Percentiles rank a stretch among this genome's conserved stretches.
Conservation (phyloP, 805 yeast species). For the Starmerella riodocensis region DNA sequence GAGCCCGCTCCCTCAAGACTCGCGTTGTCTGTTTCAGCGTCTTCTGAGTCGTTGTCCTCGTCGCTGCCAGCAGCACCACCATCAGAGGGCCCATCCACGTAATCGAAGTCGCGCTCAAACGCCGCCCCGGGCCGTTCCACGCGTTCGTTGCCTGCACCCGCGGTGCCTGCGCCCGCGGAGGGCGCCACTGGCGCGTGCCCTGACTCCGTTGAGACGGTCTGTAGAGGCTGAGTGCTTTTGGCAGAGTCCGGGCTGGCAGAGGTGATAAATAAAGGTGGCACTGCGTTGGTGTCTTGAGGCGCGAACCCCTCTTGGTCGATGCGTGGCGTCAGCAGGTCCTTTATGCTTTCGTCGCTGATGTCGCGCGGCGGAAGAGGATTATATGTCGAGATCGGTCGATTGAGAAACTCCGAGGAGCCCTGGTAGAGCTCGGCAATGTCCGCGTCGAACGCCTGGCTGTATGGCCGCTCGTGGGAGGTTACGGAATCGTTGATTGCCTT, state of each 20-base stretch:
- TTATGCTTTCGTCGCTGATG: conserved; percentile 17
- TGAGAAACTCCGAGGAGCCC: conserved; percentile 23
- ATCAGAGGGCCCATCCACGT: too few relatives aligned
- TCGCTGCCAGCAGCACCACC: conserved; percentile 1
- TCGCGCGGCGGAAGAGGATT: conserved; percentile 17
- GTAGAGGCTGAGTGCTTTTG: too few relatives aligned
- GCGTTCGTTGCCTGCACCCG: too few relatives aligned
- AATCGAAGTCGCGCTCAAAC: conserved; percentile 7
- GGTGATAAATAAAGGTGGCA: conserved; percentile 11
- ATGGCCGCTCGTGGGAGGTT: neutral
- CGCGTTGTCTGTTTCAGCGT: conserved; percentile 1
- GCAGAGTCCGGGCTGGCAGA: conserved; percentile 12
- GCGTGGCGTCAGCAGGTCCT: conserved; percentile 23
- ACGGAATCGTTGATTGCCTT: neutral
- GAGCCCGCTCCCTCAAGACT: too few relatives aligned
- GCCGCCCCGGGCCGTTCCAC: too few relatives aligned
- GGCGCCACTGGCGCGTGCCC: too few relatives aligned
- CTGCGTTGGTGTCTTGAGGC: neutral
- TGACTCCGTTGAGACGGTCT: too few relatives aligned
- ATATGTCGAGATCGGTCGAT: conserved; percentile 24
- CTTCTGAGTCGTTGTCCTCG: neutral
- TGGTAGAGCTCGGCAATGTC: conserved; percentile 26
- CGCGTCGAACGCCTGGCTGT: conserved; percentile 20
- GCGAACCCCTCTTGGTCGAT: conserved; percentile 12
- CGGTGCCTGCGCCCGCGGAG: too few relatives aligned